These are phyloP conservation scores for Phytomonas sp. DNA, from an alignment of 208 protist genomes.

Conservation along the genomic window DNA sequence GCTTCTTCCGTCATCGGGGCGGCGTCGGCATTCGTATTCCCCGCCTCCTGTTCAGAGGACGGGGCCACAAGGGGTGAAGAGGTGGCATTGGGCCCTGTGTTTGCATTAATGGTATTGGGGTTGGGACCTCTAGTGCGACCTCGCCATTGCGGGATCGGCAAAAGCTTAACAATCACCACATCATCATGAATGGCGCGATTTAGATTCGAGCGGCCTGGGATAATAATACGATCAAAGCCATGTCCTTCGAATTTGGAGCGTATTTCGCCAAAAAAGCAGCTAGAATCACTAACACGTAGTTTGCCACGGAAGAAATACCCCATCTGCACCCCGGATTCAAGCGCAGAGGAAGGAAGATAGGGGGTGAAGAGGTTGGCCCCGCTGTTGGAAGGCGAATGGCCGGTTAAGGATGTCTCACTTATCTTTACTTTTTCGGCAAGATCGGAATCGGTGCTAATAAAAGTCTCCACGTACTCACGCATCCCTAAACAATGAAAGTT, in stretches of 20 bases:
- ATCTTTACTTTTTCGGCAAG: constrained; percentile 75
- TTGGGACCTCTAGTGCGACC: constrained; percentile 5
- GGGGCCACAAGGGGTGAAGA: constrained; percentile 5
- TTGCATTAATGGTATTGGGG: background rate
- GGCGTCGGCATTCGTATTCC: constrained; percentile 16
- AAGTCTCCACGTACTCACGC: constrained; percentile 42
- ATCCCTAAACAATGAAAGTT: constrained; percentile 63
- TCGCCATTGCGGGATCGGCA: constrained; percentile 47
- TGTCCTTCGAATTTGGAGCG: constrained; percentile 78
- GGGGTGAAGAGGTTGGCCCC: constrained; percentile 43
- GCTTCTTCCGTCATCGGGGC: constrained; percentile 28
- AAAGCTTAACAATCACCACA: constrained; percentile 65
- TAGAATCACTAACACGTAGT: constrained; percentile 69
- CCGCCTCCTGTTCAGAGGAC: background rate
- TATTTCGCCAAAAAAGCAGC: constrained; percentile 84
- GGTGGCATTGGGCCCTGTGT: constrained; percentile 1
- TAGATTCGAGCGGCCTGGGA: constrained; percentile 67
- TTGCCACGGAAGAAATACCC: constrained; percentile 68
- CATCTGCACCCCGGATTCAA: constrained; percentile 51
- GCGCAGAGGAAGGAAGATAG: constrained; percentile 29
- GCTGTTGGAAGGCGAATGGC: background rate
- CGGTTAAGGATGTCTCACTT: background rate
- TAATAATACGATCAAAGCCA: constrained; percentile 63
- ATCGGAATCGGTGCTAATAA: constrained; percentile 44
- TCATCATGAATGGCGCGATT: constrained; percentile 87